phyloP scores from a whole-genome alignment of 305 asterid genomes.

The Fraxinus sp. region DNA sequence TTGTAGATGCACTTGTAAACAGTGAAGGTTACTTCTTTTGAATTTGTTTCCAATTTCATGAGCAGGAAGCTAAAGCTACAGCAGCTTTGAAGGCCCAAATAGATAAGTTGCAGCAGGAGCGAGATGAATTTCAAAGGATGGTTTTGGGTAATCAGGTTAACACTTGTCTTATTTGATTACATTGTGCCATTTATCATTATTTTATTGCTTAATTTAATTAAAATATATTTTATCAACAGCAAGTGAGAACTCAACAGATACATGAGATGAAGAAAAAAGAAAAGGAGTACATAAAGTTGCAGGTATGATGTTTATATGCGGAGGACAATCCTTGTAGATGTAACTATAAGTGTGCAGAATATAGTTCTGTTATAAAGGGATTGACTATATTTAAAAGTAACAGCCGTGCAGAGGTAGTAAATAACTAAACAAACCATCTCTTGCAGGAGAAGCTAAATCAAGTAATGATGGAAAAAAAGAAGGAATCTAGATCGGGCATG shows the following conservation, averaged over 20 bases:
- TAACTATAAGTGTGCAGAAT: not conserved
- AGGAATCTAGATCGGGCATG: constrained; percentile 96
- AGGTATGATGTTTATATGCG: constrained; percentile 44
- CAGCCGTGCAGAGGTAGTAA: not conserved
- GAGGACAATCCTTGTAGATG: constrained; percentile 10
- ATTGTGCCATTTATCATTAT: not conserved
- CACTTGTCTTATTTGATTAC: constrained; percentile 25
- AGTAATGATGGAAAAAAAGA: constrained; percentile 91
- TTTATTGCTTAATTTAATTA: constrained; percentile 16
- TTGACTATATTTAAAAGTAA: not conserved
- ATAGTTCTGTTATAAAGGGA: constrained; percentile 11
- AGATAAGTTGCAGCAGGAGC: constrained; percentile 94
- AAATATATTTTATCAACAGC: constrained; percentile 46
- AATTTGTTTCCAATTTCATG: constrained; percentile 13
- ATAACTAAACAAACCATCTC: constrained; percentile 12
- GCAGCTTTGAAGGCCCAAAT: constrained; percentile 82
- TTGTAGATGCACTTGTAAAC: not conserved
- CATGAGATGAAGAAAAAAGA: constrained; percentile 99
- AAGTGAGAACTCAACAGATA: constrained; percentile 91
- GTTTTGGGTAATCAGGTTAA: constrained; percentile 93
- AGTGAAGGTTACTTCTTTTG: not conserved
- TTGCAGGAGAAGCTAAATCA: constrained; percentile 89
- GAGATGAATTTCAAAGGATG: constrained; percentile 97
- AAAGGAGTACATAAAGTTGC: constrained; percentile 86
- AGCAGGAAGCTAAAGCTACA: constrained; percentile 82